phyloP scores from a whole-genome alignment of 768 basidiomycete species.

The Lanmaoa rubissima region DNA sequence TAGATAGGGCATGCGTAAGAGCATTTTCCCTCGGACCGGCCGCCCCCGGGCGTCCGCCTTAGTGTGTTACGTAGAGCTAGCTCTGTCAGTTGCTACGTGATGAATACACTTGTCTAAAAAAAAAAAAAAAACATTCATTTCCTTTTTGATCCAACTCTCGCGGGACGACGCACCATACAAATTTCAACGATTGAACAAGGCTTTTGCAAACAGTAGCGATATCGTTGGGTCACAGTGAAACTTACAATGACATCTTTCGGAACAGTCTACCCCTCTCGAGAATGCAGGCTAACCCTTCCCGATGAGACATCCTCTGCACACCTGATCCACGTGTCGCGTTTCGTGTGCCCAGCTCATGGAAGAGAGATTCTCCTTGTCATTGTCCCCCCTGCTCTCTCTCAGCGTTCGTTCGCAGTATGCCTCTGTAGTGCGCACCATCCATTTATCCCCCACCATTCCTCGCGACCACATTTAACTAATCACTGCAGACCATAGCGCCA shows the following conservation, averaged over 20 bases:
- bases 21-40: too few relatives aligned
- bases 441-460: background rate
- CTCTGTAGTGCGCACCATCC: background rate
- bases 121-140: too few relatives aligned
- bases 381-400: conserved; percentile 1
- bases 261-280: background rate
- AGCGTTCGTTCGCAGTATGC: background rate
- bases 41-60: too few relatives aligned
- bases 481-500: conserved; percentile 71
- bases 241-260: background rate
- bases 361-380: background rate
- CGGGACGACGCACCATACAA: too few relatives aligned
- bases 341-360: background rate
- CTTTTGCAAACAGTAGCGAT: too few relatives aligned
- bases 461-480: conserved; percentile 59
- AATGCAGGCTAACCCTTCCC: background rate
- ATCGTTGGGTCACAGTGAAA: too few relatives aligned
- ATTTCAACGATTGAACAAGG: too few relatives aligned
- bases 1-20: too few relatives aligned
- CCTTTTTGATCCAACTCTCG: too few relatives aligned
- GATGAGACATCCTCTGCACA: conserved; percentile 10
- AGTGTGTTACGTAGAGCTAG: too few relatives aligned
- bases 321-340: background rate
- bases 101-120: too few relatives aligned
- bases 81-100: too few relatives aligned